Evolutionary conservation across 495 filamentous ascomycete genomes (phyloP), one percentile per base, ranked within the genome.

Genomic region (Cudoniella acicularis): DNA sequence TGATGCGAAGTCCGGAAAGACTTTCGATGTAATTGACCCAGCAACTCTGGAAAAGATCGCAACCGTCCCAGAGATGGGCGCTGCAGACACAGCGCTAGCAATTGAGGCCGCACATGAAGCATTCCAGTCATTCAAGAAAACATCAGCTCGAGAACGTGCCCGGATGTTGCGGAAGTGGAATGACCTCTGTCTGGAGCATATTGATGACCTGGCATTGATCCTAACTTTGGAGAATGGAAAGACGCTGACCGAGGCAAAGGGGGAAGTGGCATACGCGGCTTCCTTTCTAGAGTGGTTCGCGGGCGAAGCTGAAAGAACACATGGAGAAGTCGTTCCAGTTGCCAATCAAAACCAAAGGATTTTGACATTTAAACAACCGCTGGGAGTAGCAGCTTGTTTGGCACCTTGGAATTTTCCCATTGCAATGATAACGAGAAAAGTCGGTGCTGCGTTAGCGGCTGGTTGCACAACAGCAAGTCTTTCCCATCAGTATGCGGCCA

Each of bases 171-270:
- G 90, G 46, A 88, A 85, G 68, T 96, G 92, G 93, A 91, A 90
- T 72, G 82, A 94, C 52, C 76, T 96, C 49, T 84, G 95, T 79
- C 70, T 90, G 4, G 91, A 89, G 23, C 92, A 96, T 57, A 78
- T 82, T 30, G 90, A 93, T n/a, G 93, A 98, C 66, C 75, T 96
- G 22, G 90, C 91, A 10, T 89, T 83, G 45, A 71, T 98, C 60
- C 94, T 96, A 59, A 96, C 92, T 51, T 84, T 82, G 78, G 87
- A 91, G 71, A 90, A 90, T 57, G 87, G 88, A 45, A 92, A 92
- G 71, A 85, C 88, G 0, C 61, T 85, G 2, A 77, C 83, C 1
- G 88, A 92, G 61, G 83, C 88, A 21, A 86, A 83, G 67, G 83
- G 81, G 13, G 88, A 91, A 70, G 86, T 88, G 20, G 77, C 78